Conservation (phyloP, 1,284 basidiomycete genomes). For the Ceratobasidium sp. region DNA sequence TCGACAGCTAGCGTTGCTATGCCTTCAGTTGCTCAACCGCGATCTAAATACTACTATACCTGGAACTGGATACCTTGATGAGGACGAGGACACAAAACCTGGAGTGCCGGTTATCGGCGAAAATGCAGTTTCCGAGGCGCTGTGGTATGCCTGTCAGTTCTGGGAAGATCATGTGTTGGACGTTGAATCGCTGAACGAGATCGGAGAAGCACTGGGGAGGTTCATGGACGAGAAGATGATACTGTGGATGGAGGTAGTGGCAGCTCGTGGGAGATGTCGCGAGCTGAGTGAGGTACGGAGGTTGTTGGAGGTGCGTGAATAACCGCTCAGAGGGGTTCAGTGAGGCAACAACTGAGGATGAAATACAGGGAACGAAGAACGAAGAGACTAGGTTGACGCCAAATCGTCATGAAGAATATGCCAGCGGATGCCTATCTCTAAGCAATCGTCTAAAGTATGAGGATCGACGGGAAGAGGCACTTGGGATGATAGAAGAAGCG, state of each 20-base stretch:
- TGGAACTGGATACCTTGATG: neutral
- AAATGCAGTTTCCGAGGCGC: neutral
- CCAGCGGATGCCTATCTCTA: neutral
- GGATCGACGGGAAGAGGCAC: slow-evolving; percentile 9
- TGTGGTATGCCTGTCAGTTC: slow-evolving; percentile 26
- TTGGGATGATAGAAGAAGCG: neutral
- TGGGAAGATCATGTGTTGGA: slow-evolving; percentile 13
- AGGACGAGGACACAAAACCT: neutral
- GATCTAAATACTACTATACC: neutral
- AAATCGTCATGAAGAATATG: neutral
- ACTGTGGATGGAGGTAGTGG: slow-evolving; percentile 20
- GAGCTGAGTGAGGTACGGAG: neutral
- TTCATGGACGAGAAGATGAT: slow-evolving; percentile 1
- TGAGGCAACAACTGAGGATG: too few species aligned
- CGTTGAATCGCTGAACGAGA: neutral
- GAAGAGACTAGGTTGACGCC: too few species aligned
- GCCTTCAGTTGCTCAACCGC: neutral
- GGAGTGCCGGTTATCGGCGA: neutral
- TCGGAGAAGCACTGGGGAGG: neutral
- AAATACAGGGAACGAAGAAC: neutral
- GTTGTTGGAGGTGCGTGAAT: neutral
- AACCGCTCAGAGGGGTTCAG: neutral
- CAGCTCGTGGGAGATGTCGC: neutral
- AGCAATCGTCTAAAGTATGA: neutral
- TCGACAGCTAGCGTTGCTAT: neutral